These are phyloP conservation scores for Phaeosphaeria sp. DNA, from an alignment of 2,329 filamentous ascomycete genomes.

Conservation along the genomic window DNA sequence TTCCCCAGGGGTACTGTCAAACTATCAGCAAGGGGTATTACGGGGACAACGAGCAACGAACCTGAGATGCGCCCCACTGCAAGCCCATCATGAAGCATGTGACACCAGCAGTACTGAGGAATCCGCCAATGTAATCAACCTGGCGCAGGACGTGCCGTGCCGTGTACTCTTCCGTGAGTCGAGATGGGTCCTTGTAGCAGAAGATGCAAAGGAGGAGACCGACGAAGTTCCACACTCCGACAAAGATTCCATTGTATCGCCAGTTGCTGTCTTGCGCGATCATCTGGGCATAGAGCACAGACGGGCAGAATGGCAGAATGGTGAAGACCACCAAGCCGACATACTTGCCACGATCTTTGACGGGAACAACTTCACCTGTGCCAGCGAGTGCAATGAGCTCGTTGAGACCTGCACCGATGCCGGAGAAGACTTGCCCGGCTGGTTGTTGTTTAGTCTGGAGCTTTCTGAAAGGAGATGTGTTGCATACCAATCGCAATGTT, in stretches of 20 bases:
- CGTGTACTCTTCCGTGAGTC: conserved; percentile 50
- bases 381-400: conserved; percentile 73
- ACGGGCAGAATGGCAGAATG: conserved; percentile 68
- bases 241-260: conserved; percentile 63
- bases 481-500: conserved; percentile 38
- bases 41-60: conserved; percentile 13
- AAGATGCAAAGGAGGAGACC: conserved; percentile 60
- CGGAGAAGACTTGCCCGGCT: conserved; percentile 59
- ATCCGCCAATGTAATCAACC: conserved; percentile 41
- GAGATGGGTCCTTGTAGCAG: conserved; percentile 50
- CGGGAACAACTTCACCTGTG: conserved; percentile 72
- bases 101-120: conserved; percentile 39
- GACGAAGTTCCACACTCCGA: conserved; percentile 60
- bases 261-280: conserved; percentile 58
- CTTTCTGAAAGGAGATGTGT: background rate
- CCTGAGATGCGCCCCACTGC: conserved; percentile 47
- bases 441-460: conserved; percentile 1
- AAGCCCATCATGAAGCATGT: conserved; percentile 48
- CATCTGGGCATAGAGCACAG: conserved; percentile 68
- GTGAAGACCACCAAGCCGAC: conserved; percentile 67
- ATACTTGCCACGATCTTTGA: conserved; percentile 68
- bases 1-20: conserved; percentile 64
- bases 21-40: conserved; percentile 54
- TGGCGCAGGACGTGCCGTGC: conserved; percentile 33
- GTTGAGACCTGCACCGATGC: conserved; percentile 70